phyloP scores from a whole-genome alignment of 139 green algal species.

The Monoraphidium neglectum region DNA sequence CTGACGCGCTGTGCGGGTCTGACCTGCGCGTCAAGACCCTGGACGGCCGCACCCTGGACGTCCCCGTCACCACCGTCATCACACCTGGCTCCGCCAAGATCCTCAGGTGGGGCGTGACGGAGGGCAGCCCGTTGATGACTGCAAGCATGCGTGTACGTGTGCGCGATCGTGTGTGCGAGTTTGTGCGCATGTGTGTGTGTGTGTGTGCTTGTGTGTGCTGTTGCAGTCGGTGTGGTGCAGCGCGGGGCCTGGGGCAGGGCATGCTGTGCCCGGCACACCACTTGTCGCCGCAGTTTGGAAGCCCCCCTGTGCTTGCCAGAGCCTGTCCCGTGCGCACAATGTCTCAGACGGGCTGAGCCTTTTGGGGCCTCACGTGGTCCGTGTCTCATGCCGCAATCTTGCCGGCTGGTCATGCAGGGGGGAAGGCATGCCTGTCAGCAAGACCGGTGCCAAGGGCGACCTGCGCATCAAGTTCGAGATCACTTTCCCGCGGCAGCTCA shows the following conservation, averaged over 20 bases:
- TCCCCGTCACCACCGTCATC: slow-evolving; percentile 53
- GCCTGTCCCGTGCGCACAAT: background rate
- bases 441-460: slow-evolving; percentile 68
- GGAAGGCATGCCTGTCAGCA: slow-evolving; percentile 88
- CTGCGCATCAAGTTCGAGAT: slow-evolving; percentile 80
- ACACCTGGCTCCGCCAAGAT: slow-evolving; percentile 36
- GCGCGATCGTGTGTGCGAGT: background rate
- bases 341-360: background rate
- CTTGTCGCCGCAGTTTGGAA: background rate
- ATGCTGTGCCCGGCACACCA: background rate
- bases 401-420: slow-evolving; percentile 52
- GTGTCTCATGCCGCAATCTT: background rate
- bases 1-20: slow-evolving; percentile 55
- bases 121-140: background rate
- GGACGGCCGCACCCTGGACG: slow-evolving; percentile 59
- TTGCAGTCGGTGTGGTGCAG: background rate
- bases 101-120: slow-evolving; percentile 31
- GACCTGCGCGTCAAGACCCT: slow-evolving; percentile 54
- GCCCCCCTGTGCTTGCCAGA: background rate
- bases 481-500: slow-evolving; percentile 54
- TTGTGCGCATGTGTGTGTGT: background rate
- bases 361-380: background rate
- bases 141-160: no score
- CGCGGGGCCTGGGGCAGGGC: background rate
- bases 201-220: background rate